Percentiles rank a stretch among this genome's conserved stretches.
These are phyloP conservation scores for Phytophthora multivora DNA, from an alignment of 352 stramenopile species.

Conservation along the genomic window DNA sequence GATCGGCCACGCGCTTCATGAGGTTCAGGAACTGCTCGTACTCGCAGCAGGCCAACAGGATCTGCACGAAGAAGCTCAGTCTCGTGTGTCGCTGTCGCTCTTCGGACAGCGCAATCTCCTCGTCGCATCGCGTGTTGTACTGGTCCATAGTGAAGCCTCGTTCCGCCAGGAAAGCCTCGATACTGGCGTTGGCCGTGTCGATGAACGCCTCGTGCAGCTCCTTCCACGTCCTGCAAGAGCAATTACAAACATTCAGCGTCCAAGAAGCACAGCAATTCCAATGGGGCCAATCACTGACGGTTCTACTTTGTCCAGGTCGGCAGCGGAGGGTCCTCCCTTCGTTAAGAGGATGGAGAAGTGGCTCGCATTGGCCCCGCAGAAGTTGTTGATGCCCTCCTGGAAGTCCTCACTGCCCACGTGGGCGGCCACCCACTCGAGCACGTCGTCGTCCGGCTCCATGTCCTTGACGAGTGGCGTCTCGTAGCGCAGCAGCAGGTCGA, in stretches of 20 bases:
- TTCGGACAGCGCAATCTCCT: slow-evolving; percentile 72
- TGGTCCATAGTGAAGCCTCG: slow-evolving; percentile 78
- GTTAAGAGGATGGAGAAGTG: slow-evolving; percentile 70
- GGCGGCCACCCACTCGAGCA: slow-evolving; percentile 81
- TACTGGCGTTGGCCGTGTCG: slow-evolving; percentile 65
- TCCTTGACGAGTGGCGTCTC: slow-evolving; percentile 84
- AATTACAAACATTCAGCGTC: neutral
- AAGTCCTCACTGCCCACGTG: slow-evolving; percentile 77
- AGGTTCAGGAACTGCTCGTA: slow-evolving; percentile 89
- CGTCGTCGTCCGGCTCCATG: slow-evolving; percentile 80
- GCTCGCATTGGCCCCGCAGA: slow-evolving; percentile 62
- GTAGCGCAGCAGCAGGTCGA: slow-evolving; percentile 78
- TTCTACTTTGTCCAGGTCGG: slow-evolving; percentile 68
- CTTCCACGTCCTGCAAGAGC: slow-evolving; percentile 52
- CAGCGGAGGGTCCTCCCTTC: slow-evolving; percentile 60
- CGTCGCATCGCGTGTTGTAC: slow-evolving; percentile 69
- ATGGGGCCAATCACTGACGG: slow-evolving; percentile 26
- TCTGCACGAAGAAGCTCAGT: slow-evolving; percentile 84
- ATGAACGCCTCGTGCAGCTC: slow-evolving; percentile 75
- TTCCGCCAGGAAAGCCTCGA: slow-evolving; percentile 64
- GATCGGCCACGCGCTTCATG: slow-evolving; percentile 77
- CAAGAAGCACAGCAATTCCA: neutral
- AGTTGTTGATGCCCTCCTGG: slow-evolving; percentile 64
- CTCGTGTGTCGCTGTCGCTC: slow-evolving; percentile 77
- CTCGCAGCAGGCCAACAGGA: slow-evolving; percentile 76